Evolutionary conservation across 2,329 filamentous ascomycete species (phyloP).

Genomic region (Fusarium oligoseptatum): DNA sequence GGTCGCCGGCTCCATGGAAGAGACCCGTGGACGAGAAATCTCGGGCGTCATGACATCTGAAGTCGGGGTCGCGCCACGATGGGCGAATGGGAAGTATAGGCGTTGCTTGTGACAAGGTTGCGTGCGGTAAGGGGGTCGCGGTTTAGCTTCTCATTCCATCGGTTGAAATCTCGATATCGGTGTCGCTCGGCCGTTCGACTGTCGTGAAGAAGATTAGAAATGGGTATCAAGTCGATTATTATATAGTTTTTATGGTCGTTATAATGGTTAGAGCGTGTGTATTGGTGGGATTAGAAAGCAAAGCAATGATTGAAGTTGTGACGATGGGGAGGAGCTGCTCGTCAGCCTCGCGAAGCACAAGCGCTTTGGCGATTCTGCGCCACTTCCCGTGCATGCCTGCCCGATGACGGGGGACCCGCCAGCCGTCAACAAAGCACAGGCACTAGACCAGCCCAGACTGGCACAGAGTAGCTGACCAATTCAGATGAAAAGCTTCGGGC

Average conservation of each 20-base stretch:
- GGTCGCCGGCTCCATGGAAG: conserved; percentile 42
- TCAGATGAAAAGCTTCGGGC: neutral
- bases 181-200: neutral
- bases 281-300: neutral
- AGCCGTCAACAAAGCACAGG: neutral
- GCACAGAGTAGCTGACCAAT: conserved; percentile 17
- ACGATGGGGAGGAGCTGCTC: conserved; percentile 16
- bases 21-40: conserved; percentile 28
- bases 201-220: neutral
- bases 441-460: neutral
- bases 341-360: conserved; percentile 34
- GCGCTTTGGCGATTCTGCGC: conserved; percentile 26
- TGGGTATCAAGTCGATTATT: neutral
- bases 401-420: conserved; percentile 3
- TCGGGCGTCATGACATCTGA: conserved; percentile 47
- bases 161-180: neutral
- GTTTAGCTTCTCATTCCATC: conserved; percentile 5
- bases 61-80: conserved; percentile 23
- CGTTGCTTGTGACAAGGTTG: neutral
- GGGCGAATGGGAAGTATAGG: neutral
- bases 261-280: neutral
- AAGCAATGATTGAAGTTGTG: conserved; percentile 5
- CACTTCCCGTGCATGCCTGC: conserved; percentile 5
- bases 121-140: neutral
- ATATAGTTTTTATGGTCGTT: neutral